phyloP scores from a whole-genome alignment of 768 basidiomycete genomes.

The Pleurotus platypus region DNA sequence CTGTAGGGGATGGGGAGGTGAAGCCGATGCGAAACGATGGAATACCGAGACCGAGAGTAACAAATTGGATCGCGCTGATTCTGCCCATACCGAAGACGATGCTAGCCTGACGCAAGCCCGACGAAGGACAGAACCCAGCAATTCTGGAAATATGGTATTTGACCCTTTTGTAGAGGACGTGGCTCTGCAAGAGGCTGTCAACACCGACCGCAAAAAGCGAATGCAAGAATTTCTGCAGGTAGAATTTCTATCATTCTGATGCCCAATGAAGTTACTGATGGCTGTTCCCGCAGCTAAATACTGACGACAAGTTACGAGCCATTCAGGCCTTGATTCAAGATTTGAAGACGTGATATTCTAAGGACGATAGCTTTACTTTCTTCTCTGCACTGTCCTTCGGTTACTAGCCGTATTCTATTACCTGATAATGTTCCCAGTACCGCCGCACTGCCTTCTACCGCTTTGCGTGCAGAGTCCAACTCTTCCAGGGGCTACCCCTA shows the following conservation, averaged over 20 bases:
- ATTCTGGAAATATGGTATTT: too few relatives aligned
- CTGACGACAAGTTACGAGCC: slow-evolving; percentile 47
- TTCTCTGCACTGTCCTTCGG: too few relatives aligned
- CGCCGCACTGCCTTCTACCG: too few relatives aligned
- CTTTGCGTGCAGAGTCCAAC: too few relatives aligned
- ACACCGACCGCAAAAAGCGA: slow-evolving; percentile 31
- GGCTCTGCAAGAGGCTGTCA: slow-evolving; percentile 34
- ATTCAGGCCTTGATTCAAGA: slow-evolving; percentile 46
- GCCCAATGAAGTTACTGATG: not conserved
- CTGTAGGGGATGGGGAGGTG: slow-evolving; percentile 2
- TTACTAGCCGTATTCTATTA: too few relatives aligned
- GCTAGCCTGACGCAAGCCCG: too few relatives aligned
- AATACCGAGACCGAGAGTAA: not conserved
- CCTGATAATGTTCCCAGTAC: too few relatives aligned
- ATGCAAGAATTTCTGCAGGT: slow-evolving; percentile 56
- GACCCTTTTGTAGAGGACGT: slow-evolving; percentile 43
- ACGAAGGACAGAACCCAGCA: too few relatives aligned
- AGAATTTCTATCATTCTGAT: slow-evolving; percentile 11
- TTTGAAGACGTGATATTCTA: slow-evolving; percentile 15
- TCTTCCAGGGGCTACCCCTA: too few relatives aligned
- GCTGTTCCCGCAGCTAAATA: slow-evolving; percentile 40
- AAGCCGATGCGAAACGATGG: not conserved
- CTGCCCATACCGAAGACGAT: too few relatives aligned
- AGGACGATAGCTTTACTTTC: too few relatives aligned
- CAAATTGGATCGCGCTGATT: too few relatives aligned